Evolutionary conservation across 352 stramenopile genomes (phyloP).

Genomic region (Globisporangium middletonii): DNA sequence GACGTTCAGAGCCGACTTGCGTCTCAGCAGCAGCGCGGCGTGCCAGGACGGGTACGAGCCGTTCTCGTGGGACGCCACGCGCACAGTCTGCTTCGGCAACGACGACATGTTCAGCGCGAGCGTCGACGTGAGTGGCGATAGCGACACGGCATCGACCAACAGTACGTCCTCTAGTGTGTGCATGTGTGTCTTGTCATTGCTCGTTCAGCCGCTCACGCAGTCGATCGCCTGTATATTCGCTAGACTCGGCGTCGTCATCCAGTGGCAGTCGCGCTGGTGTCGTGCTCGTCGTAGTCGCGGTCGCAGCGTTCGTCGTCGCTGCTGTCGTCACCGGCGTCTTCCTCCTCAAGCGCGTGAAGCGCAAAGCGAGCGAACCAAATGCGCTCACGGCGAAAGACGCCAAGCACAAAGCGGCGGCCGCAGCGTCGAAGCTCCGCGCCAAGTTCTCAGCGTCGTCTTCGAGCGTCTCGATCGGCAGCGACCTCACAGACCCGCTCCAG

Average conservation of each 20-base stretch:
- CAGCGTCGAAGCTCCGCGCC: constrained; percentile 21
- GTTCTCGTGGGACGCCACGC: constrained; percentile 40
- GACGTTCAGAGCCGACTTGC: constrained; percentile 40
- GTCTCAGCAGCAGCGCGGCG: constrained; percentile 20
- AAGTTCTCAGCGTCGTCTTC: constrained; percentile 12
- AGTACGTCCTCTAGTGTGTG: constrained; percentile 4
- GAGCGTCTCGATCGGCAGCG: constrained; percentile 20
- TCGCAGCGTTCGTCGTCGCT: constrained; percentile 37
- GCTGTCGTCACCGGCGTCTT: constrained; percentile 42
- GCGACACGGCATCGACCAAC: constrained; percentile 19
- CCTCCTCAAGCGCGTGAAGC: constrained; percentile 52
- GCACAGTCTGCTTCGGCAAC: constrained; percentile 39
- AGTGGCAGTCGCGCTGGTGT: constrained; percentile 17
- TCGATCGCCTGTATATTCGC: not conserved
- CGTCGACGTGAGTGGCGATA: constrained; percentile 20
- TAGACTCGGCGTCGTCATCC: not conserved
- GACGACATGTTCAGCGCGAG: constrained; percentile 36
- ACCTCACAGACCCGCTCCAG: constrained; percentile 22
- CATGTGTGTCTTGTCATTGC: constrained; percentile 1
- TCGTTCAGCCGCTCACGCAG: not conserved
- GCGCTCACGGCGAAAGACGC: constrained; percentile 18
- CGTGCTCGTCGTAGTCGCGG: constrained; percentile 35
- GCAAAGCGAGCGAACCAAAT: constrained; percentile 29
- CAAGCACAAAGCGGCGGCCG: constrained; percentile 31
- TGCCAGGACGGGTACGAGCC: constrained; percentile 42